Evolutionary conservation across 2,329 filamentous ascomycete genomes (phyloP).

Genomic region (Didymella exigua): DNA sequence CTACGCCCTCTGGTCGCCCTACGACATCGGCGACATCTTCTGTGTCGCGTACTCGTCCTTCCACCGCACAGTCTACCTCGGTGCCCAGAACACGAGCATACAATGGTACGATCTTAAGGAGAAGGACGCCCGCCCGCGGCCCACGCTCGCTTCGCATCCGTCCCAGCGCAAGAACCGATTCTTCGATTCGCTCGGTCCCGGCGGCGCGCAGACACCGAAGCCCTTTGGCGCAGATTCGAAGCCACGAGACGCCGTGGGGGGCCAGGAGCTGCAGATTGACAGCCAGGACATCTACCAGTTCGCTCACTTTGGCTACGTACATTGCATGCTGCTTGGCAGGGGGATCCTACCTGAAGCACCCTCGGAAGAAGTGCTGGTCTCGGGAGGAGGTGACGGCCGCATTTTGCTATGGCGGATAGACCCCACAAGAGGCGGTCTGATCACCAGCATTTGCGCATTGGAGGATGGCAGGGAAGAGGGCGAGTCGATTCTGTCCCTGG

Average conservation of each 20-base stretch:
- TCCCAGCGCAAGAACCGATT: conserved; percentile 82
- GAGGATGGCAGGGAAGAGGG: conserved; percentile 64
- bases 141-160: conserved; percentile 71
- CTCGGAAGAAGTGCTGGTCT: conserved; percentile 80
- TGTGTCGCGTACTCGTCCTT: conserved; percentile 85
- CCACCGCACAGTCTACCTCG: conserved; percentile 83
- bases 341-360: conserved; percentile 73
- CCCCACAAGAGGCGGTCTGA: conserved; percentile 63
- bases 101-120: conserved; percentile 86
- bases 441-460: conserved; percentile 71
- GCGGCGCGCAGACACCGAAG: conserved; percentile 77
- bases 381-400: conserved; percentile 89
- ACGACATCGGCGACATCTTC: conserved; percentile 95
- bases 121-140: conserved; percentile 62
- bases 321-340: conserved; percentile 88
- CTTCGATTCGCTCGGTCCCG: conserved; percentile 88
- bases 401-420: conserved; percentile 90
- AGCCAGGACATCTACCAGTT: conserved; percentile 82
- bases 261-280: conserved; percentile 78
- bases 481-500: conserved; percentile 75
- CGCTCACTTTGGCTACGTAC: conserved; percentile 93
- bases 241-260: conserved; percentile 59
- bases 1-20: conserved; percentile 89
- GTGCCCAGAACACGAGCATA: conserved; percentile 91
- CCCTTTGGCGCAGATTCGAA: conserved; percentile 63